These are phyloP conservation scores for Berberis vulgaris DNA, from an alignment of 164 flowering plant species.

Conservation along the genomic window DNA sequence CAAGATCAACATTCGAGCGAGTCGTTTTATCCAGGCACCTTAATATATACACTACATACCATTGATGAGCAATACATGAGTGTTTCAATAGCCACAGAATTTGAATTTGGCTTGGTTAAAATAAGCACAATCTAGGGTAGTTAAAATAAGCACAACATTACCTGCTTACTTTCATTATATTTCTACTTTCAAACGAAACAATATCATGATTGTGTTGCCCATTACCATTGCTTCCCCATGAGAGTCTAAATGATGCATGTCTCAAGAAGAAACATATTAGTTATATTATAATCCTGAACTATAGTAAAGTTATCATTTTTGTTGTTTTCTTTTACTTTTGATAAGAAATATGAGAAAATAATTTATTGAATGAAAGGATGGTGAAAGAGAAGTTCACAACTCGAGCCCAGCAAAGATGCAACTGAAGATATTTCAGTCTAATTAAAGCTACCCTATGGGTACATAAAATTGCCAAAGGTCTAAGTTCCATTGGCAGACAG, in stretches of 20 bases:
- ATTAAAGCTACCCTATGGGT: no score
- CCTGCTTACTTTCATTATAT: slow-evolving; percentile 97
- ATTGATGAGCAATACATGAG: not conserved
- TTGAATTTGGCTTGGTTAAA: slow-evolving; percentile 89
- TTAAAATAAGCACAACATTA: slow-evolving; percentile 24
- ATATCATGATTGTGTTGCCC: slow-evolving; percentile 94
- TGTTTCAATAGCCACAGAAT: slow-evolving; percentile 21
- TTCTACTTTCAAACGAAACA: slow-evolving; percentile 95
- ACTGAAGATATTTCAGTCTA: no score
- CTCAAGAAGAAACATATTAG: slow-evolving; percentile 12
- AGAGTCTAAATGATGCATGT: slow-evolving; percentile 91
- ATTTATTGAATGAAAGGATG: no score
- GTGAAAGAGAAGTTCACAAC: no score
- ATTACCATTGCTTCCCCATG: slow-evolving; percentile 84
- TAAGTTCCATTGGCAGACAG: no score
- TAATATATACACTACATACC: no score
- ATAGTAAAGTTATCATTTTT: not conserved
- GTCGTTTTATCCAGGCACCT: no score
- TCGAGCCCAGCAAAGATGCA: no score
- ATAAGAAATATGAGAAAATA: no score
- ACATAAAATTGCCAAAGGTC: no score
- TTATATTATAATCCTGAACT: not conserved
- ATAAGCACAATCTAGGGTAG: slow-evolving; percentile 77
- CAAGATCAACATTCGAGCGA: no score
- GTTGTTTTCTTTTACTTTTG: not conserved